Base-by-base conservation (phyloP, 106 monocot genomes). In the Apostasia ramifera region DNA sequence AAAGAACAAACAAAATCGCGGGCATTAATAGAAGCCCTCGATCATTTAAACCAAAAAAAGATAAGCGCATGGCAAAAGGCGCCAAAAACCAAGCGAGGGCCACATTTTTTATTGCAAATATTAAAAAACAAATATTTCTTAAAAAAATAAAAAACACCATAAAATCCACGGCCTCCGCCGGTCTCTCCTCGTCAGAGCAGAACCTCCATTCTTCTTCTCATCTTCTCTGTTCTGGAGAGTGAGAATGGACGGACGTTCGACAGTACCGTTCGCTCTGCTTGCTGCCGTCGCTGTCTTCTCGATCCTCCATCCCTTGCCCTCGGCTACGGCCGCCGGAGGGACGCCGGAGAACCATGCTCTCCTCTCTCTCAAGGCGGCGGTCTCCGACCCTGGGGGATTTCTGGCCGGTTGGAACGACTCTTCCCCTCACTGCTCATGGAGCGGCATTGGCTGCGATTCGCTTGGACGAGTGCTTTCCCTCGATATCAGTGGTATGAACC, bases 401-500 rank as follows among this genome's bases (percentile, higher is more conserved):
- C 61, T 72, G 37, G 14, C 49, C 48, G 6, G 9, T 3, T 72
- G 72, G 72, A 39, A 47, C 72, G 49, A 59, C 13, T 62, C 62
- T 39, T 4, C 51, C 63, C 63, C 73, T 53, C 63, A 63, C 63
- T 73, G 73, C 55, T 43, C 54, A 1, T 73, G 73, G 73, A 41
- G 42, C 40, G 53, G 51, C 43, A 40, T 73, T 54, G 12, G 48
- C 49, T 67, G 67, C 53, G 53, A 67, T 26, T 9, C 67, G n/a
- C 70, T 37, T 60, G 48, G 8, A 55, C 73, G 66, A 13, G 77
- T 82, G 44, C 56, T 78, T 13, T 72, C 80, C 63, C 75, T 91
- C 55, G 82, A 91, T 59, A 50, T 91, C 73, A 70, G 84, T 38
- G 56, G 57, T 59, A 68, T 82, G 61, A 84, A 84, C 76, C 74